Base-by-base conservation (phyloP, 495 filamentous ascomycete species). In the Chaetomium cochliodes region DNA sequence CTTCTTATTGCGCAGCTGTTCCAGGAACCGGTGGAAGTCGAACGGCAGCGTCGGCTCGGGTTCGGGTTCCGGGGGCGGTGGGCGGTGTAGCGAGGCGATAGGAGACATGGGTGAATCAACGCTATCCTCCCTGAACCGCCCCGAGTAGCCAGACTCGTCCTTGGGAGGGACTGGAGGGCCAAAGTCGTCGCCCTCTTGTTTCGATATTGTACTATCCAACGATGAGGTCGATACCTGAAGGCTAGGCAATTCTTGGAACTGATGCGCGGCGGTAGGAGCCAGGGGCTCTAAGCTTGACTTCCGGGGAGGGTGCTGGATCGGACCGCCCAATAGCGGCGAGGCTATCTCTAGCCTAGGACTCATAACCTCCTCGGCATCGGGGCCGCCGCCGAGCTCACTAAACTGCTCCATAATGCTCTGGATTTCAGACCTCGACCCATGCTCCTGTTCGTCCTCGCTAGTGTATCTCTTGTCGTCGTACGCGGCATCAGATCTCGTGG, bases 21-120 rank as follows among this genome's bases (percentile, higher is more conserved):
- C 93, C 59, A 99, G 77, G 71, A 99, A 99, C 8, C 94, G 86
- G 76, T 98, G 96, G 71, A 99, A 99, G 77, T 99, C 94, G 73
- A 99, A 99, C 1, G 94, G 91, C 52, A 96, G 84, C 59, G 91
- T 84, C 25, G 92, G 87, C 72, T 97, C 93, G 0, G 92, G 92
- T 65, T 96, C 92, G 6, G 96, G 96, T 26, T 88, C 88, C 2
- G 92, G 93, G 11, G 88, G 88, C 3, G 87, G 87, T 25, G 88
- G 89, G 59, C 89, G 86, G 60, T 87, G 81, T n/a, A 88, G 80
- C 15, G 85, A 74, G 50, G 82, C 73, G 22, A 79, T 73, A 23
- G 79, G 82, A 6, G 87, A 84, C 54, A 79, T 76, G 39, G 80
- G 77, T 8, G 77, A 70, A 0, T 84, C 77, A 23, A 67, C 12